Percentiles rank a stretch among this genome's conserved stretches.
These are phyloP conservation scores for Geranomyces michiganensis DNA, from an alignment of 192 early-diverging fungal genomes.

Conservation along the genomic window DNA sequence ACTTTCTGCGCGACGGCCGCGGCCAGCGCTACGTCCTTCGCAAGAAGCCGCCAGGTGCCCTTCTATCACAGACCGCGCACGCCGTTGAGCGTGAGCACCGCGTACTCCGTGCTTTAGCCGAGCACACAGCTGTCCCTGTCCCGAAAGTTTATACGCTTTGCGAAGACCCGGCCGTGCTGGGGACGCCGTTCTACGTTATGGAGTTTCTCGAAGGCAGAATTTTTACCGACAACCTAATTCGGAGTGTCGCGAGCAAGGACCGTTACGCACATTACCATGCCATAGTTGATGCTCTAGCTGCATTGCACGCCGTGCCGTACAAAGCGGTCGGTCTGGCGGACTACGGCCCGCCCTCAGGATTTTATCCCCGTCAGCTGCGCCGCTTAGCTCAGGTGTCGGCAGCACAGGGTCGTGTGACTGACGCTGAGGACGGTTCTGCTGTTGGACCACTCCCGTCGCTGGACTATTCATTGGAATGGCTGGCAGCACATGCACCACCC, in stretches of 20 bases:
- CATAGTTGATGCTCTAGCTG: constrained; percentile 75
- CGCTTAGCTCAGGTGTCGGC: constrained; percentile 65
- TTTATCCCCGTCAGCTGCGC: constrained; percentile 84
- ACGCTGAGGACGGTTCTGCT: constrained; percentile 45
- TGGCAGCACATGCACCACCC: constrained; percentile 62
- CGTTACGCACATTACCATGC: constrained; percentile 41
- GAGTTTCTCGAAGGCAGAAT: constrained; percentile 92
- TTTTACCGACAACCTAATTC: constrained; percentile 58
- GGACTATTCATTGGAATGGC: constrained; percentile 74
- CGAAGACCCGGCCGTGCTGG: constrained; percentile 80
- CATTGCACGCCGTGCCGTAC: constrained; percentile 77
- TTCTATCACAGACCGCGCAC: constrained; percentile 86
- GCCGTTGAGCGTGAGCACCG: constrained; percentile 90
- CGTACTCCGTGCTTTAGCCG: constrained; percentile 75
- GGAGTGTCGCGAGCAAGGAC: constrained; percentile 17
- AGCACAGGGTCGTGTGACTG: constrained; percentile 68
- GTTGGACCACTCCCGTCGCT: constrained; percentile 75
- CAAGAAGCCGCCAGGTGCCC: constrained; percentile 87
- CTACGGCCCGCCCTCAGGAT: constrained; percentile 71
- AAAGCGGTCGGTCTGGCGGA: constrained; percentile 63
- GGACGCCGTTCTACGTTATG: constrained; percentile 97
- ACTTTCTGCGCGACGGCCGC: constrained; percentile 69
- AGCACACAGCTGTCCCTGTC: constrained; percentile 80
- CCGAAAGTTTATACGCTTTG: constrained; percentile 87
- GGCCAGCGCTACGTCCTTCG: constrained; percentile 75